These are phyloP conservation scores for Gossypium stocksii DNA, from an alignment of 345 rosid genomes.

Conservation along the genomic window DNA sequence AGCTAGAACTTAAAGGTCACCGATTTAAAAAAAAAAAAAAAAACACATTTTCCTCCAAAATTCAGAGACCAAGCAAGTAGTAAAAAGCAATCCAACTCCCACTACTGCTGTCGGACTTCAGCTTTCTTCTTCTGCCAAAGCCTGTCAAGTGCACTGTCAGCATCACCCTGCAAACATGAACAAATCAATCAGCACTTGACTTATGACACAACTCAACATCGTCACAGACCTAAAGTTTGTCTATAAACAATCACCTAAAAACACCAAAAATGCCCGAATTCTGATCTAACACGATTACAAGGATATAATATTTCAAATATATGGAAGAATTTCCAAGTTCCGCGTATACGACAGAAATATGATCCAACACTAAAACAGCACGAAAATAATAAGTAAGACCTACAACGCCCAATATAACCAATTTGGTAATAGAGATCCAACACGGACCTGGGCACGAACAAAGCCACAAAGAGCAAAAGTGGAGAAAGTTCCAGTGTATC, in stretches of 20 bases:
- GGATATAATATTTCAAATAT: background rate
- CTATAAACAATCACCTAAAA: background rate
- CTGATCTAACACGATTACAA: background rate
- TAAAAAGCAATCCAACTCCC: background rate
- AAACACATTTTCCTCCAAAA: background rate
- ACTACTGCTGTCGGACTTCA: constrained; percentile 28
- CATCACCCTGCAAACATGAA: constrained; percentile 48
- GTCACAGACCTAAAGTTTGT: background rate
- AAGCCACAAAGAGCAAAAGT: constrained; percentile 67
- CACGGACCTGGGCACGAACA: constrained; percentile 62
- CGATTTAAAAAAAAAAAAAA: background rate
- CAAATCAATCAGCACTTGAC: background rate
- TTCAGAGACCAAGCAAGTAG: background rate
- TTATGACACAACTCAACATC: background rate
- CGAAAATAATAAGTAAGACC: background rate
- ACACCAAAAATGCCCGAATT: background rate
- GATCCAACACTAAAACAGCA: background rate
- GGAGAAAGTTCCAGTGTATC: constrained; percentile 41
- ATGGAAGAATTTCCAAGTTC: no score
- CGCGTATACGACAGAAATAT: background rate
- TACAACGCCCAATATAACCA: no score
- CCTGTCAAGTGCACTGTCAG: constrained; percentile 64
- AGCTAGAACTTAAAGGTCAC: background rate
- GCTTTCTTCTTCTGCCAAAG: constrained; percentile 63
- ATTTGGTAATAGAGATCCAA: background rate